Evolutionary conservation across 495 filamentous ascomycete genomes (phyloP).

Genomic region (Penicillium pancosmium): DNA sequence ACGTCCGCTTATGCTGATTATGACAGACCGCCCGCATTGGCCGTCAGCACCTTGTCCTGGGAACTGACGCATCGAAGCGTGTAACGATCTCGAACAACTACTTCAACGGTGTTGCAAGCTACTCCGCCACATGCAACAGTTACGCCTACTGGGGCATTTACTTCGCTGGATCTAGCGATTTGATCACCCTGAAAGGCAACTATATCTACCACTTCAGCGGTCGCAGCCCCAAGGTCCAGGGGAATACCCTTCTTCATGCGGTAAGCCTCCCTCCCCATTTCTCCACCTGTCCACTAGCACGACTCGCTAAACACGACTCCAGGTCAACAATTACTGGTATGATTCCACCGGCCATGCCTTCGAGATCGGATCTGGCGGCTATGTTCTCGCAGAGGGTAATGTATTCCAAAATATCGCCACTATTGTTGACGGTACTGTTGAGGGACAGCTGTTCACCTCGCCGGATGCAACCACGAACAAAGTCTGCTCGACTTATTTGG

Average conservation of each 20-base stretch:
- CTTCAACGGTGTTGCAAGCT: conserved; percentile 43
- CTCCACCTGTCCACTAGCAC: not conserved
- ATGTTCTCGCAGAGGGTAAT: conserved; percentile 59
- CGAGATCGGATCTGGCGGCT: conserved; percentile 52
- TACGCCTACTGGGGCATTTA: conserved; percentile 52
- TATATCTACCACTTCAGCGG: conserved; percentile 50
- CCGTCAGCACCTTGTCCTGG: conserved; percentile 49
- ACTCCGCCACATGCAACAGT: conserved; percentile 46
- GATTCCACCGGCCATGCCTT: conserved; percentile 56
- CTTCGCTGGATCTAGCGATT: conserved; percentile 41
- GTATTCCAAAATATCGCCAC: conserved; percentile 54
- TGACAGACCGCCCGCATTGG: conserved; percentile 44
- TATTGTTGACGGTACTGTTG: conserved; percentile 28
- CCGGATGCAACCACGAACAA: conserved; percentile 38
- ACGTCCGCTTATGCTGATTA: not conserved
- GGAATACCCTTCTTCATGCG: conserved; percentile 47
- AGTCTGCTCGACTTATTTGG: conserved; percentile 44
- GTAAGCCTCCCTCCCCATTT: not conserved
- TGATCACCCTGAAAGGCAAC: conserved; percentile 49
- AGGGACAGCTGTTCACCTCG: conserved; percentile 47
- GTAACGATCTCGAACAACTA: conserved; percentile 51
- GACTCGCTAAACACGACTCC: not conserved
- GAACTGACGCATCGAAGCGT: conserved; percentile 40
- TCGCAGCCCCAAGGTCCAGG: conserved; percentile 45
- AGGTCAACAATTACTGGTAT: conserved; percentile 62